These are phyloP conservation scores for Ciborinia camelliae DNA, from an alignment of 2,329 filamentous ascomycete species.

Conservation along the genomic window DNA sequence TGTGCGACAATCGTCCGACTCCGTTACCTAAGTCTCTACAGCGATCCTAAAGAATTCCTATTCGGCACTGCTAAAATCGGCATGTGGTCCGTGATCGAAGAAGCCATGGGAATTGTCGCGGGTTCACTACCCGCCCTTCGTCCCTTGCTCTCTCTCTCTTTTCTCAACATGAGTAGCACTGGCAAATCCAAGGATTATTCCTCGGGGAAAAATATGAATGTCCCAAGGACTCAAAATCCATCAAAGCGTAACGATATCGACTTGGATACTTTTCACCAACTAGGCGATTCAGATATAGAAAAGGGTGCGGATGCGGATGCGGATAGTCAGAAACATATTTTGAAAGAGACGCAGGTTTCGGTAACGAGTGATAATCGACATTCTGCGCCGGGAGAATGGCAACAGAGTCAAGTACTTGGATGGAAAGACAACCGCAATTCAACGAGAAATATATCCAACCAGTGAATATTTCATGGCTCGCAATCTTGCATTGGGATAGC, in stretches of 20 bases:
- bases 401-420: constrained; percentile 9
- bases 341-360: constrained; percentile 39
- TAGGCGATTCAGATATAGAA: constrained; percentile 20
- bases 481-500: no score
- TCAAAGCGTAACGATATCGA: constrained; percentile 21
- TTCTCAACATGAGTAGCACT: constrained; percentile 25
- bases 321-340: constrained; percentile 41
- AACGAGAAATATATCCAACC: not conserved
- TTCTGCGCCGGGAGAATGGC: constrained; percentile 28
- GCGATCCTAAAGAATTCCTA: constrained; percentile 42
- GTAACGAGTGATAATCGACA: constrained; percentile 27
- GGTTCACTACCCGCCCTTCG: constrained; percentile 47
- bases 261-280: constrained; percentile 28
- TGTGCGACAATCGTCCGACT: constrained; percentile 44
- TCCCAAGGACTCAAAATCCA: constrained; percentile 18
- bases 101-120: constrained; percentile 49
- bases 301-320: constrained; percentile 29
- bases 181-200: not conserved
- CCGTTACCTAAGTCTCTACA: constrained; percentile 43
- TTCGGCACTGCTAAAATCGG: constrained; percentile 43
- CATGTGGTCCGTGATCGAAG: constrained; percentile 48
- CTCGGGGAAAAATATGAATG: not conserved
- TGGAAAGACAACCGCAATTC: not conserved
- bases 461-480: not conserved
- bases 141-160: constrained; percentile 41